These are phyloP conservation scores for Exophiala alcalophila DNA, from an alignment of 2,329 filamentous ascomycete species.

Conservation along the genomic window DNA sequence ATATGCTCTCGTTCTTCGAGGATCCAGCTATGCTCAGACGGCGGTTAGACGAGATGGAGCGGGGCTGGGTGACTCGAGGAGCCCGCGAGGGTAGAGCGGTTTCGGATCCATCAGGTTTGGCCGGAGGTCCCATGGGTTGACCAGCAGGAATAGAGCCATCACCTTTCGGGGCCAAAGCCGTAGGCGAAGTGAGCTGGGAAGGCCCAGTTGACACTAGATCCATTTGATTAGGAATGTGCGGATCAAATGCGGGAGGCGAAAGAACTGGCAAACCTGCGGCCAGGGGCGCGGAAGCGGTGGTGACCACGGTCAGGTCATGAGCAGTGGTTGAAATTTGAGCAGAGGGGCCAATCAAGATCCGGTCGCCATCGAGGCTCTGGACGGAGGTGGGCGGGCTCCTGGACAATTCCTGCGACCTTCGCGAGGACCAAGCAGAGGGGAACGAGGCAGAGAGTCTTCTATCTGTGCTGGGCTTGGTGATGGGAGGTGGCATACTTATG, in stretches of 20 bases:
- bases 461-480: conserved; percentile 34
- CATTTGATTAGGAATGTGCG: conserved; percentile 21
- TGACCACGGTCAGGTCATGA: conserved; percentile 28
- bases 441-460: conserved; percentile 27
- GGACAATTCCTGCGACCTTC: conserved; percentile 22
- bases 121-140: conserved; percentile 11
- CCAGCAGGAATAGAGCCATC: conserved; percentile 14
- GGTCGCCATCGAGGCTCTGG: conserved; percentile 37
- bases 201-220: conserved; percentile 24
- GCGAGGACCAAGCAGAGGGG: conserved; percentile 14
- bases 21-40: conserved; percentile 30
- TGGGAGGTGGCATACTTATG: conserved; percentile 62
- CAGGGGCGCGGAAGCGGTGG: conserved; percentile 25
- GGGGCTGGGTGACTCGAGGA: conserved; percentile 20
- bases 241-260: conserved; percentile 25
- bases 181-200: conserved; percentile 14
- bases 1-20: conserved; percentile 24
- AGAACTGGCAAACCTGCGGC: conserved; percentile 27
- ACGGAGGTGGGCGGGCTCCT: conserved; percentile 28
- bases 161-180: conserved; percentile 9
- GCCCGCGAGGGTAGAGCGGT: conserved; percentile 23
- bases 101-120: conserved; percentile 15
- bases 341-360: conserved; percentile 33
- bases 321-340: conserved; percentile 27
- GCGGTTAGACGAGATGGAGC: conserved; percentile 28